A percentile compares a stretch with the other conserved stretches of the same genome.
Conservation (phyloP, 768 basidiomycete species). For the Psilocybe cubensis region DNA sequence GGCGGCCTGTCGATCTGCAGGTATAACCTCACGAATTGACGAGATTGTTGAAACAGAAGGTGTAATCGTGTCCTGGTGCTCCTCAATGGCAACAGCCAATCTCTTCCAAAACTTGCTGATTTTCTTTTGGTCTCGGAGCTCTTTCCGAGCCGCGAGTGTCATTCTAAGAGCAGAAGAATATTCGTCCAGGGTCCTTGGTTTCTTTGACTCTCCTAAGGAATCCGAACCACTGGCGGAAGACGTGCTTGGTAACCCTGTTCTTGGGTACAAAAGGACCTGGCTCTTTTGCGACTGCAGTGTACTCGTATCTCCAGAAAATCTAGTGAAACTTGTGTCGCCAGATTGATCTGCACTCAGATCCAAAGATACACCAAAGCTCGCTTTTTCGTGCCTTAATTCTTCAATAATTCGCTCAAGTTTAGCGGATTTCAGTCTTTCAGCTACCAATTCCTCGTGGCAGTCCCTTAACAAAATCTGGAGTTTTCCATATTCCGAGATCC, state of each 20-base stretch:
- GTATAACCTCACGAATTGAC: constrained; percentile 35
- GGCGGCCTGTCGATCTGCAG: constrained; percentile 40
- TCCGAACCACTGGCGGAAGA: constrained; percentile 20
- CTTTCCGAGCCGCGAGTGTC: constrained; percentile 46
- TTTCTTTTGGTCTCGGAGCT: constrained; percentile 47
- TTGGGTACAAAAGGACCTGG: background rate
- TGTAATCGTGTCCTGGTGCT: constrained; percentile 30
- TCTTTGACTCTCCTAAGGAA: constrained; percentile 4
- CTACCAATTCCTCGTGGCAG: constrained; percentile 20
- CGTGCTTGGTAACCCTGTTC: background rate
- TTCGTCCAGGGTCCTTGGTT: constrained; percentile 41
- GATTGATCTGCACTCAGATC: constrained; percentile 19
- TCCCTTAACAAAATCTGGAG: constrained; percentile 18
- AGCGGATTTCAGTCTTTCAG: constrained; percentile 17
- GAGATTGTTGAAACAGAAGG: constrained; percentile 45
- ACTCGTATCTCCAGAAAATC: background rate
- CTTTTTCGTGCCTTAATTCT: constrained; percentile 18
- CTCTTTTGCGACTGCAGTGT: background rate
- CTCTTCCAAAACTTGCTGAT: constrained; percentile 50
- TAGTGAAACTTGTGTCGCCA: background rate
- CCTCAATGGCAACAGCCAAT: constrained; percentile 32
- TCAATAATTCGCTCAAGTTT: constrained; percentile 21
- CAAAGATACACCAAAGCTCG: constrained; percentile 19
- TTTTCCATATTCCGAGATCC: constrained; percentile 25
- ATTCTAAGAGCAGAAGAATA: constrained; percentile 53